Base-by-base conservation (phyloP, 2,329 filamentous ascomycete genomes). In the Trichoderma atroviride region DNA sequence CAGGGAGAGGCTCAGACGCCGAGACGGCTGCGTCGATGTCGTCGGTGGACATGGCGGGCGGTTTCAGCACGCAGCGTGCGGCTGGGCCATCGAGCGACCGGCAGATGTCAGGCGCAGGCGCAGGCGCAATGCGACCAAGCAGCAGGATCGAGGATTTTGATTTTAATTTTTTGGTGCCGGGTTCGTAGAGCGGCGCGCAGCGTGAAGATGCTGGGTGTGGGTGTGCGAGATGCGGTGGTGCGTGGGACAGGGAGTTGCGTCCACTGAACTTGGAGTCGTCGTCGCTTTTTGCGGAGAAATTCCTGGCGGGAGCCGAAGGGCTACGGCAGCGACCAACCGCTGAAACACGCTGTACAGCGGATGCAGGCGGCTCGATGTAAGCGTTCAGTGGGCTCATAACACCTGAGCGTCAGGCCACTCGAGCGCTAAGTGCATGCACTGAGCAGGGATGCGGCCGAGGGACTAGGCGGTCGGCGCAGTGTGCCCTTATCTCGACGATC, bases 41-140 rank as follows among this genome's bases (percentile, higher is more conserved):
- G 83, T 86, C 82, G 80, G 81, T 84, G 81, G 85, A 85, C 86
- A 88, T 88, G 80, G 77, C 80, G 76, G 64, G 72, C 76, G 75
- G 76, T 73, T 67, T 79, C 74, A 80, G 75, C 78, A 76, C 76
- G 76, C 78, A 75, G 74, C 77, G 75, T 75, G 76, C 77, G 77
- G 79, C 75, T 74, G 72, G 75, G 73, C 78, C 78, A 79, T 79
- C 73, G 75, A 76, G 74, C 69, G 72, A 70, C 68, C 72, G 74
- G 63, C 64, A 66, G 66, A 55, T 31, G 68, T 58, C 63, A 58
- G 65, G 63, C 52, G 63, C 58, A 58, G 65, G 63, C 52, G 63
- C 58, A 55, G 53, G 64, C 53, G 65, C 59, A 53, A 70, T 70
- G 69, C 69, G 69, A 70, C 66, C 37, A 68, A 16, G 52, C 16